Evolutionary conservation across 805 yeast genomes (phyloP).

Genomic region (Zygotorulaspora chibaensis): DNA sequence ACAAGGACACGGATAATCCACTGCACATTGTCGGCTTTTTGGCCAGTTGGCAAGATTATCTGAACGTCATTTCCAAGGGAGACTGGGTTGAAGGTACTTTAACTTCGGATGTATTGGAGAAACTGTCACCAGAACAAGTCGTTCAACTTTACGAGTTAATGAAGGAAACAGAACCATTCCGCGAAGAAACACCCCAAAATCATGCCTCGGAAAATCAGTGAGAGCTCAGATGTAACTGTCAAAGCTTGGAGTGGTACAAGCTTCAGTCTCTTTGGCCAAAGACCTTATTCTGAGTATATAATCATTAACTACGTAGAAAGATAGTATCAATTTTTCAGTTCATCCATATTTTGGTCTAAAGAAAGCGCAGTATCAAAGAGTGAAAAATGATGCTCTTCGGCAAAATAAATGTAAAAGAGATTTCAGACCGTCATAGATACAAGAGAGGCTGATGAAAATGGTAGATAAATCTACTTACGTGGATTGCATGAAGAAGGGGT

Average conservation of each 20-base stretch:
- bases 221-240: background rate
- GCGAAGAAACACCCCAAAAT: constrained; percentile 4
- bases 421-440: no score
- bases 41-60: constrained; percentile 89
- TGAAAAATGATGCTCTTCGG: no score
- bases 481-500: constrained; percentile 35
- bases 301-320: no score
- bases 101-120: constrained; percentile 61
- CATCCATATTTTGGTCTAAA: no score
- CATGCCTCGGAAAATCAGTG: background rate
- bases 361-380: no score
- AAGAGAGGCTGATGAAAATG: background rate
- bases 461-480: constrained; percentile 9
- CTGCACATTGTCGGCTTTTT: constrained; percentile 89
- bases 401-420: no score
- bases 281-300: no score
- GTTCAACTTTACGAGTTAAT: constrained; percentile 76
- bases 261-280: no score
- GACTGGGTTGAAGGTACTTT: constrained; percentile 62
- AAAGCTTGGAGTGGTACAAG: no score
- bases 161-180: constrained; percentile 55
- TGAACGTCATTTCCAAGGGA: constrained; percentile 53
- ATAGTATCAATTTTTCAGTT: no score
- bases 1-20: constrained; percentile 78
- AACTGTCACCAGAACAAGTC: constrained; percentile 87